phyloP scores from a whole-genome alignment of 306 rosid species.

The Begonia loranthoides region DNA sequence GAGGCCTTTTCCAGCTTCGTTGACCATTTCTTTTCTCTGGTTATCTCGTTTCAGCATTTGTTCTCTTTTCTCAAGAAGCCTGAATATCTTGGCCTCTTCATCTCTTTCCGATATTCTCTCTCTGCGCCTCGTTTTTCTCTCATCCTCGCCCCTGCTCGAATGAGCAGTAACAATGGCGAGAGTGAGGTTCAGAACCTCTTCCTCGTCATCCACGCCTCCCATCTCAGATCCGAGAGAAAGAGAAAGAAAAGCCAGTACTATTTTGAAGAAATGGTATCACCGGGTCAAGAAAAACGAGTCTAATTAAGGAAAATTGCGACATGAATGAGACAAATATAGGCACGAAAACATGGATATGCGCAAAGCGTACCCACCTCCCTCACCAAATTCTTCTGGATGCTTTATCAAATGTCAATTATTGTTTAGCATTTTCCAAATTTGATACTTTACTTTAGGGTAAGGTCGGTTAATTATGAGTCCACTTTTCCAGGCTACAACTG shows the following conservation, averaged over 20 bases:
- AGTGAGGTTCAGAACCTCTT: slow-evolving; percentile 60
- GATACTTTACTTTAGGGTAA: too few species aligned
- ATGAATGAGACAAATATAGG: not conserved
- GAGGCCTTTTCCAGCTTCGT: slow-evolving; percentile 32
- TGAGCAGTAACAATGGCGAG: slow-evolving; percentile 38
- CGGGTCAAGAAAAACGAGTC: not conserved
- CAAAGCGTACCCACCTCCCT: too few species aligned
- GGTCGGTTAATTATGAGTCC: too few species aligned
- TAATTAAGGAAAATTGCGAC: not conserved
- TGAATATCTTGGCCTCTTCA: slow-evolving; percentile 45
- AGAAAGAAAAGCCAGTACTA: slow-evolving; percentile 1
- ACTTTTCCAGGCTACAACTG: too few species aligned
- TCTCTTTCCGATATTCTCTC: slow-evolving; percentile 40
- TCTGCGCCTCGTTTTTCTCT: slow-evolving; percentile 11
- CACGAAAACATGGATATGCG: not conserved
- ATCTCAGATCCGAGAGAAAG: slow-evolving; percentile 11
- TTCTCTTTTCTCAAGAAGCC: slow-evolving; percentile 62
- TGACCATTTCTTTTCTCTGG: slow-evolving; percentile 9
- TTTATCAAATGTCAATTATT: too few species aligned
- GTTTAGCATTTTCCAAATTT: too few species aligned
- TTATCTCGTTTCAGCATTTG: slow-evolving; percentile 43
- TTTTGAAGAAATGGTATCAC: not conserved
- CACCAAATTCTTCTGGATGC: too few species aligned
- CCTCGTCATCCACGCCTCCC: slow-evolving; percentile 54
- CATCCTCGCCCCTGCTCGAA: slow-evolving; percentile 17